A percentile compares a stretch with the other conserved stretches of the same genome.
phyloP scores from a whole-genome alignment of 768 basidiomycete species.

The Paxillus involutus region DNA sequence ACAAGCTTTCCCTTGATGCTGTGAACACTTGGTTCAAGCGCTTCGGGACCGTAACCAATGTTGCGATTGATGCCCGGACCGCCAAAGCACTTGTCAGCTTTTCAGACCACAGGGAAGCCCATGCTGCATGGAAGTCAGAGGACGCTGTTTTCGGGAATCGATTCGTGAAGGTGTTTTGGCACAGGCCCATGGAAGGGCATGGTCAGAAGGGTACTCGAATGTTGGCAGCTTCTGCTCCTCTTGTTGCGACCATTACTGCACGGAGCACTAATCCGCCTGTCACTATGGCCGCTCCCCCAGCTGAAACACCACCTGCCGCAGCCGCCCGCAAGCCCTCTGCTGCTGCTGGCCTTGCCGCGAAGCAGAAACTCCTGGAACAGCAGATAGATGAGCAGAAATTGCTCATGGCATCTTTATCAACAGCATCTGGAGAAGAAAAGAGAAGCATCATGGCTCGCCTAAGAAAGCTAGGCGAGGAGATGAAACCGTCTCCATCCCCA shows the following conservation, averaged over 20 bases:
- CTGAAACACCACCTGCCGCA: conserved; percentile 24
- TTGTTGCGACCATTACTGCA: conserved; percentile 62
- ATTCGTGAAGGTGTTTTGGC: conserved; percentile 96
- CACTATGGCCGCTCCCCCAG: conserved; percentile 44
- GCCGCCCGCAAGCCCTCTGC: conserved; percentile 39
- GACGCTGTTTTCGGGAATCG: conserved; percentile 94
- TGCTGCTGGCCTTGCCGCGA: conserved; percentile 59
- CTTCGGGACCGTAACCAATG: conserved; percentile 90
- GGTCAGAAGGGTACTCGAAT: conserved; percentile 75
- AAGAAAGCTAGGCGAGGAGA: conserved; percentile 76
- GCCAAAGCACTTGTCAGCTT: conserved; percentile 90
- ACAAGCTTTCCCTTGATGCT: conserved; percentile 71
- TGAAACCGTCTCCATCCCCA: conserved; percentile 47
- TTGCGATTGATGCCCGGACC: conserved; percentile 75
- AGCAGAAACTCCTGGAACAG: conserved; percentile 74
- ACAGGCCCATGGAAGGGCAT: conserved; percentile 89
- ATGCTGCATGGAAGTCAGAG: conserved; percentile 88
- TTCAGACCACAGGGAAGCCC: conserved; percentile 77
- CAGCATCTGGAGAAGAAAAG: conserved; percentile 70
- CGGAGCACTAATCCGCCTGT: conserved; percentile 33
- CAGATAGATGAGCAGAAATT: conserved; percentile 89
- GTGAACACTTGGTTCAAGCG: conserved; percentile 90
- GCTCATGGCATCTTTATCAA: conserved; percentile 68
- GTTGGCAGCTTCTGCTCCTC: conserved; percentile 77
- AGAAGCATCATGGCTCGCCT: conserved; percentile 75